Evolutionary conservation across 2,329 filamentous ascomycete species (phyloP).

Genomic region (Fusarium hainanense): DNA sequence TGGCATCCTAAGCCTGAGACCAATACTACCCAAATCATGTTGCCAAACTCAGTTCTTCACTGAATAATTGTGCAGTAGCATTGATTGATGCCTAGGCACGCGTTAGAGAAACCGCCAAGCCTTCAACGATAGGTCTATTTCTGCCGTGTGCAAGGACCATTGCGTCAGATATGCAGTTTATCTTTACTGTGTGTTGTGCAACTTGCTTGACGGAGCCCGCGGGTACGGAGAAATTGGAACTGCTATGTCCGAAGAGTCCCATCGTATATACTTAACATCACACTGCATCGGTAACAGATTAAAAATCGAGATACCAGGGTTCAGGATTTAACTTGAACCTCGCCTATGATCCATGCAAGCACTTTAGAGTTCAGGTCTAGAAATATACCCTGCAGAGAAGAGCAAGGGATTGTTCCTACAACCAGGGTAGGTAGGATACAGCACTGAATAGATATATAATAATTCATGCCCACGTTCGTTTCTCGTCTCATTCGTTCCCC

Average conservation of each 20-base stretch:
- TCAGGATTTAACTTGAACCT: neutral
- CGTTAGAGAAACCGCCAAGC: neutral
- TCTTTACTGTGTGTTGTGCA: too few relatives aligned
- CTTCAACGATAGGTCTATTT: neutral
- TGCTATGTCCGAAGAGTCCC: fast-evolving
- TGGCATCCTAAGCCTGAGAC: fast-evolving
- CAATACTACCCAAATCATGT: neutral
- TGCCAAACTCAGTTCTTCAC: too few relatives aligned
- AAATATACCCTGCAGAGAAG: neutral
- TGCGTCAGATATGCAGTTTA: fast-evolving
- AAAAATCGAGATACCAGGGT: neutral
- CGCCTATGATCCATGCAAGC: neutral
- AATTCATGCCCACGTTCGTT: neutral
- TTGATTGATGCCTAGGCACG: neutral
- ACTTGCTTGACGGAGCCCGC: too few relatives aligned
- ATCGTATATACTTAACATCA: neutral
- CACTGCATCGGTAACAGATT: neutral
- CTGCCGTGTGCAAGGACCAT: neutral
- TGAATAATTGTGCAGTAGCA: too few relatives aligned
- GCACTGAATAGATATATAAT: neutral
- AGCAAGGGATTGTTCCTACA: neutral
- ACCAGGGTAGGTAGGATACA: neutral
- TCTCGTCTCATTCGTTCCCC: neutral
- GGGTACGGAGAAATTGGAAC: neutral
- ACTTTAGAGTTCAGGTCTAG: neutral